These are phyloP conservation scores for Puccinia polysora DNA, from an alignment of 1,284 basidiomycete species.

Conservation along the genomic window DNA sequence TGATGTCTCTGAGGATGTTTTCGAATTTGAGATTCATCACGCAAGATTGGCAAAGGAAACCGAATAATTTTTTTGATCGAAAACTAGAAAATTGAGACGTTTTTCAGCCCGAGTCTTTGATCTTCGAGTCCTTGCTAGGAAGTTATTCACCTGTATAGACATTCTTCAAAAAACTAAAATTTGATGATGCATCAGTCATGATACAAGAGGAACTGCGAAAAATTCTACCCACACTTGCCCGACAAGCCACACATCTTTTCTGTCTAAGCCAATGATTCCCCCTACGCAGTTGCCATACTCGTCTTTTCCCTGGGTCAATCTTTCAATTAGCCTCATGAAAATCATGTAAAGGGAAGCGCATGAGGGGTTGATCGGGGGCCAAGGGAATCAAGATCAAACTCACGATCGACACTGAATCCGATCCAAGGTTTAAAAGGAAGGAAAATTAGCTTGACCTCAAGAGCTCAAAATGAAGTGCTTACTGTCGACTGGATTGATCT, in stretches of 20 bases:
- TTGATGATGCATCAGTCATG: background rate
- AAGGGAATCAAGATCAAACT: background rate
- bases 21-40: background rate
- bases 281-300: constrained; percentile 19
- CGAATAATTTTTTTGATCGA: constrained; percentile 35
- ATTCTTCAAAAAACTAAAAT: constrained; percentile 25
- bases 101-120: background rate
- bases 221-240: constrained; percentile 35
- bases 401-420: constrained; percentile 25
- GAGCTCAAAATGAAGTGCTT: background rate
- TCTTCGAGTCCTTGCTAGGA: background rate
- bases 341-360: background rate
- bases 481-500: constrained; percentile 31
- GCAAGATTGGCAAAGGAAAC: constrained; percentile 32
- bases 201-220: background rate
- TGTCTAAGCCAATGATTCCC: constrained; percentile 21
- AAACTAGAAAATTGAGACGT: background rate
- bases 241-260: constrained; percentile 22
- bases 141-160: constrained; percentile 32
- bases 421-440: background rate
- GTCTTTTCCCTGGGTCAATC: constrained; percentile 12
- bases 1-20: too few relatives aligned
- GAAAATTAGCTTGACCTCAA: background rate
- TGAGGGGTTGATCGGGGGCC: background rate
- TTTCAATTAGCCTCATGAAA: background rate